phyloP scores from a whole-genome alignment of 2,329 filamentous ascomycete species.

The Bipolaris bicolor region DNA sequence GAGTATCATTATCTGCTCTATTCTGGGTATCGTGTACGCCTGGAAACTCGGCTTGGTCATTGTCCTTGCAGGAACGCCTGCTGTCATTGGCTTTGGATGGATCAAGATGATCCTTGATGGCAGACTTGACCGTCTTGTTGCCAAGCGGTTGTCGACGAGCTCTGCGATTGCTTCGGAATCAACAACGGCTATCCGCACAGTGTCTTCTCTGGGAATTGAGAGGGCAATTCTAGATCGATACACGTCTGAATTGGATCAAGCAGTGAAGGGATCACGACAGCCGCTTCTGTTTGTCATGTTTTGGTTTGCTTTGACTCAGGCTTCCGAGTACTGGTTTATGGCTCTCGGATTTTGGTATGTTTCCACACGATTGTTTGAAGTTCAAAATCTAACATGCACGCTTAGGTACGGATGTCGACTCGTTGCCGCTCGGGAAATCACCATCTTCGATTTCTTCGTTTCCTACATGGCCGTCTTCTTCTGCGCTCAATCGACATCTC shows the following conservation, averaged over 20 bases:
- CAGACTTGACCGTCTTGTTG: slow-evolving; percentile 52
- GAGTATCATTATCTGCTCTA: slow-evolving; percentile 14
- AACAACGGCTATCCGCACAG: slow-evolving; percentile 73
- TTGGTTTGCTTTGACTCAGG: slow-evolving; percentile 82
- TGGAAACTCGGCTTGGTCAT: slow-evolving; percentile 25
- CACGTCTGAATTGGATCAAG: slow-evolving; percentile 66
- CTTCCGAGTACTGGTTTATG: slow-evolving; percentile 74
- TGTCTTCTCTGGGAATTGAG: slow-evolving; percentile 86
- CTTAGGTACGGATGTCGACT: slow-evolving; percentile 26
- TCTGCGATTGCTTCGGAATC: slow-evolving; percentile 59
- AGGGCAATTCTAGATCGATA: slow-evolving; percentile 63
- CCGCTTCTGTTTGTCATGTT: slow-evolving; percentile 31
- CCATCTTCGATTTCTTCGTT: slow-evolving; percentile 75
- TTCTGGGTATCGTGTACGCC: slow-evolving; percentile 18
- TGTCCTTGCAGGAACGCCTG: slow-evolving; percentile 11
- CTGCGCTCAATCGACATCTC: slow-evolving; percentile 42
- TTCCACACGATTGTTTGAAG: neutral
- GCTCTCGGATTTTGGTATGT: slow-evolving; percentile 82
- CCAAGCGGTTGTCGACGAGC: slow-evolving; percentile 69
- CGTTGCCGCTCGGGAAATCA: slow-evolving; percentile 55
- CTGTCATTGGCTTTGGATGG: slow-evolving; percentile 46
- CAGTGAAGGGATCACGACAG: slow-evolving; percentile 23
- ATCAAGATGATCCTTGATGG: slow-evolving; percentile 81
- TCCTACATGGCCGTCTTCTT: slow-evolving; percentile 3
- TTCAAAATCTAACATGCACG: neutral